Conservation (phyloP, 306 rosid genomes). For the Mimosa bimucronata region DNA sequence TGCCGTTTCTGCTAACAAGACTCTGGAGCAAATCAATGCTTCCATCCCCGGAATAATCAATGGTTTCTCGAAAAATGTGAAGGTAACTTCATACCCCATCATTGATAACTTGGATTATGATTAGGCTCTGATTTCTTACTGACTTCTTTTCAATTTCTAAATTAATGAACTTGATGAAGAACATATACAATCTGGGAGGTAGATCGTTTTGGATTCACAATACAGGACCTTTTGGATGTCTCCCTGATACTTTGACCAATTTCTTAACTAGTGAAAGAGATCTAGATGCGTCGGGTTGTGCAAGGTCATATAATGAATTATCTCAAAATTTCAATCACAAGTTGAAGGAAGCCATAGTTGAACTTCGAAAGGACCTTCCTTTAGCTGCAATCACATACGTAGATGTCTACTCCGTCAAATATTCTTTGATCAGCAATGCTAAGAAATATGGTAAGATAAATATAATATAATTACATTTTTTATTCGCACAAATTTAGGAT, state of each 20-base stretch:
- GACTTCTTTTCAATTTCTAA: neutral
- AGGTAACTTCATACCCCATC: conserved; percentile 36
- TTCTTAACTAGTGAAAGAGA: conserved; percentile 37
- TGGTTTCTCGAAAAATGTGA: conserved; percentile 35
- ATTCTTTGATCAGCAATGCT: conserved; percentile 42
- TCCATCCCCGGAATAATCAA: conserved; percentile 41
- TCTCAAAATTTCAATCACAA: conserved; percentile 57
- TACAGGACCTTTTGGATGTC: conserved; percentile 50
- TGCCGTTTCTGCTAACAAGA: conserved; percentile 12
- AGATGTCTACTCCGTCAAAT: conserved; percentile 50
- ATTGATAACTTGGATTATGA: too few relatives aligned
- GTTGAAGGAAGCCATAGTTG: conserved; percentile 49
- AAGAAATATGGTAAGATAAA: conserved; percentile 47
- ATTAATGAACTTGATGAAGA: conserved; percentile 25
- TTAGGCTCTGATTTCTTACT: neutral
- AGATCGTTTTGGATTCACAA: conserved; percentile 56
- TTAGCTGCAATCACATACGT: conserved; percentile 63
- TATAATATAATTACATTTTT: neutral
- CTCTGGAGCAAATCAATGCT: conserved; percentile 40
- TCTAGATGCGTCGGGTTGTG: conserved; percentile 52
- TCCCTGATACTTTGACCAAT: conserved; percentile 29
- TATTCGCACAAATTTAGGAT: too few relatives aligned
- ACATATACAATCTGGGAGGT: conserved; percentile 40
- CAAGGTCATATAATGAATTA: neutral
- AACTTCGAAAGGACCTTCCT: conserved; percentile 55